Evolutionary conservation across 1,284 basidiomycete genomes (phyloP).

Genomic region (Stereum hirsutum): DNA sequence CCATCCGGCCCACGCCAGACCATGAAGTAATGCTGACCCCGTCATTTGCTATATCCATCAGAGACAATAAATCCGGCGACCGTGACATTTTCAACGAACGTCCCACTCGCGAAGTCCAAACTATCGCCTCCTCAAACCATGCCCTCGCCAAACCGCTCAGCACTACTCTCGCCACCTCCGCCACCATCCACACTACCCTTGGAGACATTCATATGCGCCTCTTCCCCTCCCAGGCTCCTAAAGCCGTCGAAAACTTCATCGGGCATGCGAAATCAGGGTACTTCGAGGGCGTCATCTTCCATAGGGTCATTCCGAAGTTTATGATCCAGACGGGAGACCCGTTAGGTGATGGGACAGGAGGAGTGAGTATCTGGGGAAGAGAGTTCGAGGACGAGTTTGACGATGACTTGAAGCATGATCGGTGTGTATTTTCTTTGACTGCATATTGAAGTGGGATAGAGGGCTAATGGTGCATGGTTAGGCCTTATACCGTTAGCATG

Average conservation of each 20-base stretch:
- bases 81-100: constrained; percentile 98
- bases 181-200: constrained; percentile 90
- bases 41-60: constrained; percentile 19
- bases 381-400: constrained; percentile 97
- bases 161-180: constrained; percentile 62
- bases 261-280: constrained; percentile 89
- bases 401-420: constrained; percentile 83
- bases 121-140: constrained; percentile 70
- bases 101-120: constrained; percentile 94
- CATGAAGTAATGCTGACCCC: background rate
- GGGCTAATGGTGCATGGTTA: constrained; percentile 18
- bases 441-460: constrained; percentile 3
- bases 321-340: constrained; percentile 99
- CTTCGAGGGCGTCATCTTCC: constrained; percentile 93
- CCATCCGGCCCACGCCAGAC: background rate
- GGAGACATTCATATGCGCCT: constrained; percentile 92
- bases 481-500: constrained; percentile 97
- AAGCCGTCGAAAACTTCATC: constrained; percentile 96
- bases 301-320: constrained; percentile 97
- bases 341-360: constrained; percentile 95
- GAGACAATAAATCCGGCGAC: constrained; percentile 81
- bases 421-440: constrained; percentile 33
- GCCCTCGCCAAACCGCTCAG: constrained; percentile 38
- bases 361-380: constrained; percentile 87
- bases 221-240: constrained; percentile 88